Conservation (phyloP, 345 rosid species). For the Eucalyptus fibrosa region DNA sequence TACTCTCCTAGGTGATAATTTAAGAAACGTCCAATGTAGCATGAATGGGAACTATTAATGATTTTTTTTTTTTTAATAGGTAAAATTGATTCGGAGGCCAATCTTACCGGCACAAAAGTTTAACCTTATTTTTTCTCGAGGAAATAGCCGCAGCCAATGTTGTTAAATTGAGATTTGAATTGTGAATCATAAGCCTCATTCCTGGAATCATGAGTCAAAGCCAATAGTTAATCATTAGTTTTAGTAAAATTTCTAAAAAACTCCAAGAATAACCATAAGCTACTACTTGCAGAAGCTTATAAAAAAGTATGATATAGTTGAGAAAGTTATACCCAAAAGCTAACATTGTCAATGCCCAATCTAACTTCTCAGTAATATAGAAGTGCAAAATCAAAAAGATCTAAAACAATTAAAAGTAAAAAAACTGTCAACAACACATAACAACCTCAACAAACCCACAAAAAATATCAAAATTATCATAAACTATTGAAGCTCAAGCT, state of each 20-base stretch:
- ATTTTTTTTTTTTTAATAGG: background rate
- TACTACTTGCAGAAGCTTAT: background rate
- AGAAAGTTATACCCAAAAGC: background rate
- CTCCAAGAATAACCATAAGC: background rate
- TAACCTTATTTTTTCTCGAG: background rate
- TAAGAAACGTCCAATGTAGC: background rate
- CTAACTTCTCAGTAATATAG: background rate
- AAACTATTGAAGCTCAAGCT: background rate
- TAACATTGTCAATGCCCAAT: background rate
- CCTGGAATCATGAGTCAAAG: background rate
- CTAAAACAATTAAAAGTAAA: background rate
- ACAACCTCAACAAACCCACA: background rate
- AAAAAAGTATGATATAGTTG: background rate
- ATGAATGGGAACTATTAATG: background rate
- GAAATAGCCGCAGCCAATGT: background rate
- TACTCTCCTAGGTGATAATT: background rate
- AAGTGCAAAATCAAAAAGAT: background rate
- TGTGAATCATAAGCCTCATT: background rate
- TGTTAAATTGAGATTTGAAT: background rate
- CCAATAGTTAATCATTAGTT: background rate
- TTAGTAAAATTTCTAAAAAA: background rate
- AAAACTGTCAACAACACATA: background rate
- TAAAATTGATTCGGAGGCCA: background rate
- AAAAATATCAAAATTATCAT: background rate
- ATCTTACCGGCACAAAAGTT: background rate